Evolutionary conservation across 2,329 filamentous ascomycete species (phyloP), one percentile per base, ranked within the genome.

Genomic region (Polychaeton citri): DNA sequence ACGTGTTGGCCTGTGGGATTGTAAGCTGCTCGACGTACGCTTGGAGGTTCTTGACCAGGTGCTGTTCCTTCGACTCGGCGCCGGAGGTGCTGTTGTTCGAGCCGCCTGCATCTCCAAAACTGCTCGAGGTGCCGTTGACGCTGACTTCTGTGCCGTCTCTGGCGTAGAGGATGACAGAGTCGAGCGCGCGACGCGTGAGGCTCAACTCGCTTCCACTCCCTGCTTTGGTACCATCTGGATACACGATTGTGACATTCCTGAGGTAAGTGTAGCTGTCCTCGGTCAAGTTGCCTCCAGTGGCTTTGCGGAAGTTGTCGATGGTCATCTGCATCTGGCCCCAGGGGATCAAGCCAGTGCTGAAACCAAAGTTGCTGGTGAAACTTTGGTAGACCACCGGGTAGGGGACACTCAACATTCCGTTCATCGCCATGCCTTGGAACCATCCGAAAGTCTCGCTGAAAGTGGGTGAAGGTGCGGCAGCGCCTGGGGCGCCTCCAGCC

Each of bases 381-480:
- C 78, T 88, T 47, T 79, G 76, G 64, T 96, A 96, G 24, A 96
- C 76, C 21, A 75, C 68, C 3, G 90, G 90, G 47, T 94, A 86
- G 49, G 79, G 74, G 49, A 92, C 87, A 40, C 83, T 92, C 57
- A 94, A 70, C 90, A 96, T 96, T 45, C 90, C 87, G 59, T 90
- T 95, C 66, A 90, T 81, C 19, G 90, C 86, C 69, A 96, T 81
- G 34, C 81, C 79, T 61, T 96, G 87, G 59, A 96, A 94, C 74
- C 83, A 92, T 42, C 79, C 77, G 46, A 94, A 72, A 33, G 92
- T 77, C 52, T 95, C 84, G 31, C 70, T 71, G 55, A 96, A 95
- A 36, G 79, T 83, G 18, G 90, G 90, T 48, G 84, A 90, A 28
- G 79, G 66, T 8, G 79, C 70, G 2, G 75, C 68, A 9, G 69